Base-by-base conservation (phyloP, 495 filamentous ascomycete genomes). In the Aspergillus bridgeri region DNA sequence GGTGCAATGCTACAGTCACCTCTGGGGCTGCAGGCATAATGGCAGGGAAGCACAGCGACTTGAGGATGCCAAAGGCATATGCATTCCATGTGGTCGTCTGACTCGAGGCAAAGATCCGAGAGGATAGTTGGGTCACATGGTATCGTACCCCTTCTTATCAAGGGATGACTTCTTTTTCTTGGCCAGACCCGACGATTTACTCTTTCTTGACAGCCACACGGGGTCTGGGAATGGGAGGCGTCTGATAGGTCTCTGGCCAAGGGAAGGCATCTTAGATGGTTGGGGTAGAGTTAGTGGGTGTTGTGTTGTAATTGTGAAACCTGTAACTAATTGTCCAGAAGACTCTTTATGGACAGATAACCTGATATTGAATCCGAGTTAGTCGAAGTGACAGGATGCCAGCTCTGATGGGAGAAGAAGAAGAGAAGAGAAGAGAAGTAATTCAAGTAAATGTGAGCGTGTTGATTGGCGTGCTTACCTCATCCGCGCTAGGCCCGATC, bases 401-500 rank as follows among this genome's bases (percentile, higher is more conserved):
- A n/a, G n/a, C n/a, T n/a, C n/a, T 3, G 27, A 29, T 29, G 27
- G 27, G 11, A 38, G 33, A 38, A 38, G 33, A 15, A 2, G 8
- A 15, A 15, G 17, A 15, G 33, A 18, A 24, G 9, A 44, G 29
- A 33, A 24, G n/a, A n/a, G 22, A 17, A 66, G 67, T 71, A 70
- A 61, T 66, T 67, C n/a, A 17, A 66, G 67, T 71, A 70, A 61
- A 67, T 67, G 25, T n/a, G 25, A 17, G 51, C 17, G 18, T 22
- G 51, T 33, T 71, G 64, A 77, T 76, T 75, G 72, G 56, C 50
- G 57, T 44, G 59, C 48, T 73, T 72, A 73, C 60, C 56, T 76
- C 65, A 76, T 50, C 61, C 13, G 19, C 51, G 51, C 71, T 70
- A 75, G 42, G 42, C 71, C 67, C 47, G 21, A 71, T 63, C 6